Conservation (phyloP, 768 basidiomycete genomes). For the Exidia glandulosa region DNA sequence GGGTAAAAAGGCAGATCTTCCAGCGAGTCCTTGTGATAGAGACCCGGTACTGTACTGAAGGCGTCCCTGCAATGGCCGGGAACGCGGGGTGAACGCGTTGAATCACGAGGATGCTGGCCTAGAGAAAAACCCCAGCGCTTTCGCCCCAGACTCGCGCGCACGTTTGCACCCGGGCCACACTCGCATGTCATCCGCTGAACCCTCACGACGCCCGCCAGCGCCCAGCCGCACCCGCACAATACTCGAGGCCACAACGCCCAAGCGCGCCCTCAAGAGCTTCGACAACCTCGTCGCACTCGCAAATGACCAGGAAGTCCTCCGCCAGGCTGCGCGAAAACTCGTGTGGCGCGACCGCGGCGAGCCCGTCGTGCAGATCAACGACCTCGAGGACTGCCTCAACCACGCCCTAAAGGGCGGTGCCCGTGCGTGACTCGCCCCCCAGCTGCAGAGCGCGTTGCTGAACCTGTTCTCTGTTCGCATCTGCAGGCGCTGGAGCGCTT, state of each 20-base stretch:
- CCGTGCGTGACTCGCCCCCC: conserved; percentile 36
- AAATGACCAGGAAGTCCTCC: conserved; percentile 67
- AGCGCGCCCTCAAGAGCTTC: background rate
- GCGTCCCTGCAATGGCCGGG: too few species aligned
- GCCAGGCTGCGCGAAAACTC: conserved; percentile 56
- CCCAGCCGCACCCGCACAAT: background rate
- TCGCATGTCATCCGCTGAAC: background rate
- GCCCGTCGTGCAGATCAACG: conserved; percentile 55
- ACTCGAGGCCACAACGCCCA: background rate
- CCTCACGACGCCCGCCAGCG: background rate
- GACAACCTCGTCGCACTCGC: conserved; percentile 46
- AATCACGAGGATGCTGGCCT: too few species aligned
- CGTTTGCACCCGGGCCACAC: background rate
- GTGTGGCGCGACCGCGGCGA: conserved; percentile 76
- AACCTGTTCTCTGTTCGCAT: background rate
- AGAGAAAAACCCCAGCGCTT: too few species aligned
- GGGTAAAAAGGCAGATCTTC: too few species aligned
- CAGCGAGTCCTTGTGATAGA: too few species aligned
- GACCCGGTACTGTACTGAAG: too few species aligned
- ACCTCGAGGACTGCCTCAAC: conserved; percentile 52
- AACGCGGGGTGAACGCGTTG: too few species aligned
- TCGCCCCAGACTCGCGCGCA: too few species aligned
- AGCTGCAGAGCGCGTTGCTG: background rate
- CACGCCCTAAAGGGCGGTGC: conserved; percentile 64
- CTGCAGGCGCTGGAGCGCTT: conserved; percentile 64